A percentile compares a stretch with the other conserved stretches of the same genome.
These are phyloP conservation scores for Trypethelium eluteriae DNA, from an alignment of 495 filamentous ascomycete genomes.

Conservation along the genomic window DNA sequence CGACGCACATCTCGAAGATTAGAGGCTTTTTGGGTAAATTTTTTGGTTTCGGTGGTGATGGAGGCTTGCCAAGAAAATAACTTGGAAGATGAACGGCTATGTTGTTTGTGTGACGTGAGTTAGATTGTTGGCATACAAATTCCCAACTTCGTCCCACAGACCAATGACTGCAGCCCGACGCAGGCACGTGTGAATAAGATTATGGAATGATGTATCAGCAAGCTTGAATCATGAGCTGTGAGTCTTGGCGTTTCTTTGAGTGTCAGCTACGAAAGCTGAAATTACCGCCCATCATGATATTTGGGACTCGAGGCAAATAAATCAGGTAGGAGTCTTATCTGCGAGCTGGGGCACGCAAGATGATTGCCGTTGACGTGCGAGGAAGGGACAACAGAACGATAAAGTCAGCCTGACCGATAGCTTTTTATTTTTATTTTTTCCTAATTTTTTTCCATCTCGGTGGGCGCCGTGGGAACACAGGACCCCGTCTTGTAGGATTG, in stretches of 20 bases:
- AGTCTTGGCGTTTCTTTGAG: background rate
- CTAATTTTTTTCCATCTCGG: no score
- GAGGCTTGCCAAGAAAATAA: background rate
- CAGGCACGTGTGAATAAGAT: background rate
- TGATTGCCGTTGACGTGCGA: background rate
- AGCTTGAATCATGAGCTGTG: background rate
- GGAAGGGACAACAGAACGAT: background rate
- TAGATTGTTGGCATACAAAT: background rate
- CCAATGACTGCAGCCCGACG: background rate
- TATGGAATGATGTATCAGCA: background rate
- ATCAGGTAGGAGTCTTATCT: background rate
- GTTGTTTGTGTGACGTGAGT: background rate
- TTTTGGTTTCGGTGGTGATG: background rate
- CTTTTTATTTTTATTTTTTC: conserved; percentile 5
- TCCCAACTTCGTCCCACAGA: background rate
- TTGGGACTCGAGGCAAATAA: background rate
- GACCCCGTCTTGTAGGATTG: background rate
- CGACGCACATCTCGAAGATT: conserved; percentile 33
- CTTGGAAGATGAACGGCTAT: background rate
- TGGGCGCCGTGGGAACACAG: background rate
- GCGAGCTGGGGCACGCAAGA: background rate
- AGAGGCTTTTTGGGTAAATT: background rate
- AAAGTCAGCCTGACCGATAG: background rate
- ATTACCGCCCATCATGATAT: background rate
- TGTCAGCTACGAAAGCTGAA: conserved; percentile 11